Conservation (phyloP, 2,329 filamentous ascomycete genomes). For the Leptographium procerum region DNA sequence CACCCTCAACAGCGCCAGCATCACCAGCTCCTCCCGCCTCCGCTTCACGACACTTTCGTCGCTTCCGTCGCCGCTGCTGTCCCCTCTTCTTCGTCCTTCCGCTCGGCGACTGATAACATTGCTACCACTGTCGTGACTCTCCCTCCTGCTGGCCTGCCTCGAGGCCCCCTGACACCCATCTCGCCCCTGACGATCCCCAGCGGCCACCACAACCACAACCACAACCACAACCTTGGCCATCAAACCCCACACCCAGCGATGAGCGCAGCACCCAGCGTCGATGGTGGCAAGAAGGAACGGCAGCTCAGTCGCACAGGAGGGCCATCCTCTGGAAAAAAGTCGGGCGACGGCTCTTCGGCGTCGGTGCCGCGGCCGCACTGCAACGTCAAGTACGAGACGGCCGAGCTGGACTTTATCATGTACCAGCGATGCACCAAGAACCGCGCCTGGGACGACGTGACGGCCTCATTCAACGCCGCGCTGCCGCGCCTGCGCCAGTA, state of each 20-base stretch:
- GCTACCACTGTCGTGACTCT: slow-evolving; percentile 10
- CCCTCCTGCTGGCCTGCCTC: neutral
- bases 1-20: neutral
- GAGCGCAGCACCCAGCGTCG: neutral
- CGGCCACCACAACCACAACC: neutral
- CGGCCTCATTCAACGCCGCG: slow-evolving; percentile 12
- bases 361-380: slow-evolving; percentile 11
- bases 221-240: no score
- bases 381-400: slow-evolving; percentile 16
- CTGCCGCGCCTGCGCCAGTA: slow-evolving; percentile 14
- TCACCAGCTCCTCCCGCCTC: neutral
- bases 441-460: slow-evolving; percentile 14
- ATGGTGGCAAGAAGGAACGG: neutral
- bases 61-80: neutral
- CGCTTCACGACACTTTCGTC: neutral
- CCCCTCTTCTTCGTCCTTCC: neutral
- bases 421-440: slow-evolving; percentile 15
- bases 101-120: slow-evolving; percentile 2
- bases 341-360: neutral
- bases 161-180: slow-evolving; percentile 8
- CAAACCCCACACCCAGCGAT: neutral
- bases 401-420: slow-evolving; percentile 16
- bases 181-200: neutral
- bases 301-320: neutral
- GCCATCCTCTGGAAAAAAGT: neutral